Evolutionary conservation across 2,329 filamentous ascomycete genomes (phyloP).

Genomic region (Neonectria neomacrospora): DNA sequence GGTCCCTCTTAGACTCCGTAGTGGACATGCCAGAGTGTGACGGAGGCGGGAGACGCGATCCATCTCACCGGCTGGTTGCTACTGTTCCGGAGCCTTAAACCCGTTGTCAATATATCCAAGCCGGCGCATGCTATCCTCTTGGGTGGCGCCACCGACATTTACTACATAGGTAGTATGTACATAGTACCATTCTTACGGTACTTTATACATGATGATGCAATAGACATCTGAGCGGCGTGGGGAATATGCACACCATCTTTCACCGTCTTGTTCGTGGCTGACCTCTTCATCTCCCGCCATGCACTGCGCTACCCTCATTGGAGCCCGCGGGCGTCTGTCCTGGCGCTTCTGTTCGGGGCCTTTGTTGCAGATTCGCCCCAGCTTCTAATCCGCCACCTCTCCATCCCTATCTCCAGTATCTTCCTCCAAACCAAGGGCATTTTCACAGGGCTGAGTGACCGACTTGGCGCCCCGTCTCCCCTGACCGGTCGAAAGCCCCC

Average conservation of each 20-base stretch:
- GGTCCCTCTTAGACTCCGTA: slow-evolving; percentile 2
- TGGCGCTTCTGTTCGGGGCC: neutral
- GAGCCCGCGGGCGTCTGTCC: neutral
- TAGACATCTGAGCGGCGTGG: slow-evolving; percentile 13
- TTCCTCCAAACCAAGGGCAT: slow-evolving; percentile 2
- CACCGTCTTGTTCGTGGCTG: slow-evolving; percentile 12
- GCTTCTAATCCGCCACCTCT: neutral
- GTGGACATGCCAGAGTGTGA: neutral
- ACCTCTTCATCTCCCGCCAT: slow-evolving; percentile 19
- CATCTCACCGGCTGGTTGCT: neutral
- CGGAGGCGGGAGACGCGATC: neutral
- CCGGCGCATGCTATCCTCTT: neutral
- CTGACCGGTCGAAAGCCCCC: slow-evolving; percentile 23
- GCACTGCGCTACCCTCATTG: slow-evolving; percentile 13
- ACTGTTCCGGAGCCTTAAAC: neutral
- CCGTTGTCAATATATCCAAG: slow-evolving; percentile 2
- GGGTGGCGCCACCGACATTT: neutral
- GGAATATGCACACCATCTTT: slow-evolving; percentile 17
- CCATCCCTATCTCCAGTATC: neutral
- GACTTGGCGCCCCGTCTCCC: slow-evolving; percentile 15
- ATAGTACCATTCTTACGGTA: neutral
- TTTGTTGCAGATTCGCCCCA: neutral
- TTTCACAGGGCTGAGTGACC: slow-evolving; percentile 29
- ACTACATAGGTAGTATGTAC: too few relatives aligned
- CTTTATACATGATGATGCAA: neutral